Base-by-base conservation (phyloP, 257 asterid species). In the Striga asiatica region DNA sequence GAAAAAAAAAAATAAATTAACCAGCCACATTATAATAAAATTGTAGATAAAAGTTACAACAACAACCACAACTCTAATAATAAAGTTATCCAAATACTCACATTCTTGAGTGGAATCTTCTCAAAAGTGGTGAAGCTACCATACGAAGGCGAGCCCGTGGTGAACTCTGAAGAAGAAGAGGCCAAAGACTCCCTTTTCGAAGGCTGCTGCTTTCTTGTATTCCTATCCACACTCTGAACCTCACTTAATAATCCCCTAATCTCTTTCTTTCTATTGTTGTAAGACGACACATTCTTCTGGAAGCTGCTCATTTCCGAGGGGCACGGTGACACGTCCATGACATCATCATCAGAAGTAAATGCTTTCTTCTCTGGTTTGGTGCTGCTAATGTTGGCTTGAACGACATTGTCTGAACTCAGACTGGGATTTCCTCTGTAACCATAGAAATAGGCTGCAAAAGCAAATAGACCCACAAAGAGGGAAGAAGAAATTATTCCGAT, bases 51-150 rank as follows among this genome's bases (percentile, higher is more conserved):
- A 8, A 60, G 5, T 25, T 9, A 38, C 22, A n/a, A 42, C 0
- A 7, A 18, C 0, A 17, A 43, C n/a, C n/a, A n/a, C n/a, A n/a
- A n/a, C n/a, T n/a, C n/a, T n/a, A n/a, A n/a, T n/a, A n/a, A n/a
- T n/a, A n/a, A 1, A 18, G 2, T 16, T n/a, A n/a, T n/a, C n/a
- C n/a, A 5, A 0, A 0, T 0, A 69, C 93, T 88, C 59, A 84
- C 98, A 69, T 75, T 60, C 62, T 79, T 91, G 62, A 42, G 61
- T 19, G 87, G 84, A 56, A 84, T 79, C 69, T 66, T 82, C 68
- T 92, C 98, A 20, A 66, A 82, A 2, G 98, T 81, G 45, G 98
- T 88, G 93, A 87, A 92, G 85, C 97, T 92, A 58, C 98, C 97
- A 56, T 84, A 92, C 0, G 97, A 88, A 67, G 74, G 81, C 0